Base-by-base conservation (phyloP, 2,329 filamentous ascomycete species). In the Alternaria angustiovoidea region DNA sequence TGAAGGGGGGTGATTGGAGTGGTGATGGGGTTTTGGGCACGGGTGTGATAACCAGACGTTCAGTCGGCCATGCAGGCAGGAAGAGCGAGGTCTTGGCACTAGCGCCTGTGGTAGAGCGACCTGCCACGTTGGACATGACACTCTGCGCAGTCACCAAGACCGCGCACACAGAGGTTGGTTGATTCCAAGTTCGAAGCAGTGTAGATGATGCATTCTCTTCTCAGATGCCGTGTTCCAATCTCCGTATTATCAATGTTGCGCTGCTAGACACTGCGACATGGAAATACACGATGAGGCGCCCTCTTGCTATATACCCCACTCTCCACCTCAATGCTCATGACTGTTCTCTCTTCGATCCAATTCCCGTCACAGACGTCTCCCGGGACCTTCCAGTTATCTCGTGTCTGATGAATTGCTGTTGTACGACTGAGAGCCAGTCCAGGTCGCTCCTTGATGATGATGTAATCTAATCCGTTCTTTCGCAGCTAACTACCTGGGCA, bases 1-100 rank as follows among this genome's bases (percentile, higher is more conserved):
- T 63, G 65, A 61, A 60, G 59, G 63, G 65, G 55, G 66, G 62
- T 62, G 67, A 67, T 61, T 57, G 54, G 47, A 49, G 49, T 58
- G 59, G 67, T 59, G 66, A 52, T 39, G 51, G 54, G 54, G 52
- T 62, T 61, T 66, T 67, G 61, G 63, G 53, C 55, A 46, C 62
- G 64, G 61, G 59, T 62, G 59, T 66, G 65, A 63, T 61, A 66
- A 55, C 59, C 62, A 63, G 62, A 41, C 59, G 63, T 57, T 57
- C 60, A 51, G 55, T 49, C 38, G 51, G 44, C 56, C 32, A 36
- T 54, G 57, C 52, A 54, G 54, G 9, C 39, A 42, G 39, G 39
- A 47, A 57, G 56, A 53, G 61, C 51, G 58, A 61, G 62, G 55
- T 26, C 58, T 61, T 61, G 58, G 58, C 58, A 53, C 36, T 16